Evolutionary conservation across 108 stramenopile species (phyloP).

Genomic region (Aurantiochytrium sp.): DNA sequence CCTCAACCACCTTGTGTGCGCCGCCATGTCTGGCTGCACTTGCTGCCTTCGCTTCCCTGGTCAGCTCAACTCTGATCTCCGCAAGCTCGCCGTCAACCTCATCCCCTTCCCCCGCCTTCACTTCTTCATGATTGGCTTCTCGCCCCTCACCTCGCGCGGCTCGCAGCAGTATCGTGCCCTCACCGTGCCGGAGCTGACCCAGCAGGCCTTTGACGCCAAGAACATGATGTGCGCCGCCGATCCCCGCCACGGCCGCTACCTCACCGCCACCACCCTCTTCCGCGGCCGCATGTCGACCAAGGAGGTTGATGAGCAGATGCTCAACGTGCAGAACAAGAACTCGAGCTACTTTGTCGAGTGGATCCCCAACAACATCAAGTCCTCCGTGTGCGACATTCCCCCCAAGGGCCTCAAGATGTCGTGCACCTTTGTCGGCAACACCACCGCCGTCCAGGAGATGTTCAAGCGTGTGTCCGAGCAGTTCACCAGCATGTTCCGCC

Average conservation of each 20-base stretch:
- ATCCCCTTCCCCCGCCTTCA: slow-evolving; percentile 97
- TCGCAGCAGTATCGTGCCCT: slow-evolving; percentile 90
- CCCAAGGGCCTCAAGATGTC: slow-evolving; percentile 43
- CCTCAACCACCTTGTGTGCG: slow-evolving; percentile 86
- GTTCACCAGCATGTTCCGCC: slow-evolving; percentile 50
- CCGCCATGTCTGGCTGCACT: slow-evolving; percentile 84
- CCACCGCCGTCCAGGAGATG: slow-evolving; percentile 42
- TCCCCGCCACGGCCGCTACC: slow-evolving; percentile 96
- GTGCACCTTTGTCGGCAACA: slow-evolving; percentile 44
- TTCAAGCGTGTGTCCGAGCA: slow-evolving; percentile 46
- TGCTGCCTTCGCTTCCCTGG: slow-evolving; percentile 94
- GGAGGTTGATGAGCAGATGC: slow-evolving; percentile 89
- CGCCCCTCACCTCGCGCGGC: slow-evolving; percentile 77
- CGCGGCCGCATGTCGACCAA: slow-evolving; percentile 82
- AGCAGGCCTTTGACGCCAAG: slow-evolving; percentile 92
- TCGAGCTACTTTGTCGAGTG: slow-evolving; percentile 48
- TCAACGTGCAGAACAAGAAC: slow-evolving; percentile 95
- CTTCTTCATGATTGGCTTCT: slow-evolving; percentile 97
- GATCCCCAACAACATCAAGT: not conserved
- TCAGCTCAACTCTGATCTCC: slow-evolving; percentile 95
- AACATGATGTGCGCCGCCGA: slow-evolving; percentile 99
- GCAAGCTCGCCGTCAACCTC: slow-evolving; percentile 97
- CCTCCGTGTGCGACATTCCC: slow-evolving; percentile 30
- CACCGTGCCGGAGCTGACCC: slow-evolving; percentile 90
- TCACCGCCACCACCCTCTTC: slow-evolving; percentile 95